A percentile compares a stretch with the other conserved stretches of the same genome.
Conservation (phyloP, 345 rosid species). For the Barbarea vulgaris region DNA sequence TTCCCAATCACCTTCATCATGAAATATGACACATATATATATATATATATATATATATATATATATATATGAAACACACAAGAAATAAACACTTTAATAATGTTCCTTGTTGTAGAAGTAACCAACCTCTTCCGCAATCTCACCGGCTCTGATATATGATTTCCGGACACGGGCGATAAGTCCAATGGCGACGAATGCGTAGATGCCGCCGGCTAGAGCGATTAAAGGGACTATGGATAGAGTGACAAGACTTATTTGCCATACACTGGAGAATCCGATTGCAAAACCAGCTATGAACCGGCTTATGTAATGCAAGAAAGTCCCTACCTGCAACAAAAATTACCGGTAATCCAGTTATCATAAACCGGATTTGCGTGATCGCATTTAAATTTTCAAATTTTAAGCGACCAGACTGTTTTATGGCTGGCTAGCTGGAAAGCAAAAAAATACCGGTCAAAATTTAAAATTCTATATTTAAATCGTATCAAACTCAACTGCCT, state of each 20-base stretch:
- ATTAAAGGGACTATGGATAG: constrained; percentile 90
- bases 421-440: constrained; percentile 33
- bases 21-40: no score
- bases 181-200: constrained; percentile 82
- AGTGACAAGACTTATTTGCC: constrained; percentile 97
- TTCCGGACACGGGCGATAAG: constrained; percentile 77
- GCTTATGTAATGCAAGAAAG: constrained; percentile 92
- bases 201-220: constrained; percentile 90
- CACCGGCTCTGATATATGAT: constrained; percentile 91
- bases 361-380: constrained; percentile 16
- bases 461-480: not conserved
- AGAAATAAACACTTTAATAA: not conserved
- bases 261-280: constrained; percentile 81
- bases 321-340: constrained; percentile 68
- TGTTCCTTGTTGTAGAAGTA: not conserved
- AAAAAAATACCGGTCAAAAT: not conserved
- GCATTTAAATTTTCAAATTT: not conserved
- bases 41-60: no score
- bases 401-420: not conserved
- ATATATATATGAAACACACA: not conserved
- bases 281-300: constrained; percentile 83
- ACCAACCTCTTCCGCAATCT: constrained; percentile 93
- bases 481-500: constrained; percentile 28
- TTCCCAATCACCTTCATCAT: constrained; percentile 80
- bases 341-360: not conserved